These are phyloP conservation scores for Sporodiniella umbellata DNA, from an alignment of 371 early-diverging fungal species.

Conservation along the genomic window DNA sequence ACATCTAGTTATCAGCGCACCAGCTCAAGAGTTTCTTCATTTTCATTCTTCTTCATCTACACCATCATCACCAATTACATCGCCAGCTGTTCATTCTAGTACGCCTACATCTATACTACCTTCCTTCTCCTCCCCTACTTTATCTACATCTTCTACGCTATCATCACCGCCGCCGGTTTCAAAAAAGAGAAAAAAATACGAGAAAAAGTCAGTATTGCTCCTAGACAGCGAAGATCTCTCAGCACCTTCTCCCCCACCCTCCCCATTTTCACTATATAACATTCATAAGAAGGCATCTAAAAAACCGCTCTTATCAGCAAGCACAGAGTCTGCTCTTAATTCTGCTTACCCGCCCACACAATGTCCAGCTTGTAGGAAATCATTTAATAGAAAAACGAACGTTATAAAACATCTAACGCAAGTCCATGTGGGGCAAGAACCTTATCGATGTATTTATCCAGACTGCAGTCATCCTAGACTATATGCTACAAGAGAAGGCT, in stretches of 20 bases:
- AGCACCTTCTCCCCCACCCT: constrained; percentile 23
- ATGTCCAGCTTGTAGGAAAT: constrained; percentile 39
- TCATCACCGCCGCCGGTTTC: constrained; percentile 1
- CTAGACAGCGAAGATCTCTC: neutral
- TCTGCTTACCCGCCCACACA: constrained; percentile 37
- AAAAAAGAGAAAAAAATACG: neutral
- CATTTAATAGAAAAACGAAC: constrained; percentile 41
- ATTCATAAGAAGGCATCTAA: constrained; percentile 18
- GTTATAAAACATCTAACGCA: constrained; percentile 44
- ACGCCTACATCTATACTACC: neutral
- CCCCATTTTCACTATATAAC: constrained; percentile 15
- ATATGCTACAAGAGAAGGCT: constrained; percentile 45
- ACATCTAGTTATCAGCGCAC: constrained; percentile 13
- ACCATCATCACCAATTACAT: neutral
- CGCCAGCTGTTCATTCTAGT: neutral
- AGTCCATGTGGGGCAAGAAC: constrained; percentile 39
- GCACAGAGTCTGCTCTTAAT: constrained; percentile 27
- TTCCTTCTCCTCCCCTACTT: neutral
- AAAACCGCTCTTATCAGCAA: constrained; percentile 27
- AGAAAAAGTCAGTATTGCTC: neutral
- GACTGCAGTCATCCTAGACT: constrained; percentile 37
- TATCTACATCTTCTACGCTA: neutral
- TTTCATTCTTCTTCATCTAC: neutral
- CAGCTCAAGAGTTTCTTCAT: constrained; percentile 6
- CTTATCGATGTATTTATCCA: constrained; percentile 42